Percentiles rank a stretch among this genome's conserved stretches.
These are phyloP conservation scores for Exophiala spinifera DNA, from an alignment of 2,329 filamentous ascomycete species.

Conservation along the genomic window DNA sequence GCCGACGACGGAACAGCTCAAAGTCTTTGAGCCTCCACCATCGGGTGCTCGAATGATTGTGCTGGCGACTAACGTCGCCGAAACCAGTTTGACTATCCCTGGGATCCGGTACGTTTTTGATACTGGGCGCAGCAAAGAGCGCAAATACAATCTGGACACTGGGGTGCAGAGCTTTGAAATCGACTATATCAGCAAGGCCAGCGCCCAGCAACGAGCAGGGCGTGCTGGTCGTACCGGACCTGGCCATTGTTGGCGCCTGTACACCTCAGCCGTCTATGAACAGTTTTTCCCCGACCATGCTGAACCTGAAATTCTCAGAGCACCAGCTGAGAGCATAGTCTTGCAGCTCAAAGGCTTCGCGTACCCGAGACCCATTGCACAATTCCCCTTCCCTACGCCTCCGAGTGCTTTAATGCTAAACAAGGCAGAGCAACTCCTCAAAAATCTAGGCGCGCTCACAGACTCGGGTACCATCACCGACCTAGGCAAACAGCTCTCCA, in stretches of 20 bases:
- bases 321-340: constrained; percentile 89
- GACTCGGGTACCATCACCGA: constrained; percentile 73
- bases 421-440: constrained; percentile 81
- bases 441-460: constrained; percentile 74
- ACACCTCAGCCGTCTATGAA: constrained; percentile 88
- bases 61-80: constrained; percentile 91
- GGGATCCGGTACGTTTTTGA: constrained; percentile 95
- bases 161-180: constrained; percentile 95
- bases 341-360: constrained; percentile 94
- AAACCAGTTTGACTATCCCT: constrained; percentile 95
- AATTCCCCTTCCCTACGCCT: constrained; percentile 93
- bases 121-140: constrained; percentile 86
- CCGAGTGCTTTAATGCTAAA: constrained; percentile 73
- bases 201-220: constrained; percentile 84
- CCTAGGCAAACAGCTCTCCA: constrained; percentile 75
- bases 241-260: constrained; percentile 91
- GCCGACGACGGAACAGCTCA: constrained; percentile 84
- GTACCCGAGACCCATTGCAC: constrained; percentile 73
- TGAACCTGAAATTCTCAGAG: constrained; percentile 82
- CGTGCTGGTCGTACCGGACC: constrained; percentile 93
- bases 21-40: constrained; percentile 81
- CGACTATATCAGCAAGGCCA: constrained; percentile 96
- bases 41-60: constrained; percentile 82
- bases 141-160: constrained; percentile 79
- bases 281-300: constrained; percentile 82